Percentiles rank a stretch among this genome's conserved stretches.
Evolutionary conservation across 345 rosid species (phyloP).

Genomic region (Pugionium cornutum): DNA sequence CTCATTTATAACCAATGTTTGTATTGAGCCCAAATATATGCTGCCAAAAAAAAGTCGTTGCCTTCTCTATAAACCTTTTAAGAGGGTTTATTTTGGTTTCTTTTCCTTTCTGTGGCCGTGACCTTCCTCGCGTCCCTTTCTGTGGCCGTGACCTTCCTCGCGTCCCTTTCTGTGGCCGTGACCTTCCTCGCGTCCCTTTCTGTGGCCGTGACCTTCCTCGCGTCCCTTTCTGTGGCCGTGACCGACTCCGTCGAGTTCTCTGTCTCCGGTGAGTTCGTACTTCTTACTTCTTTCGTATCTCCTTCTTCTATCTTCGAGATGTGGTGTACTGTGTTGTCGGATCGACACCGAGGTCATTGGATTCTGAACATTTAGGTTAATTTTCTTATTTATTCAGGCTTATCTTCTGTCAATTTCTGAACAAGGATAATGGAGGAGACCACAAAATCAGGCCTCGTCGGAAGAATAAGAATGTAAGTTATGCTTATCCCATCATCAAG

Average conservation of each 20-base stretch:
- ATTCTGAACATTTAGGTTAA: neutral
- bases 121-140: neutral
- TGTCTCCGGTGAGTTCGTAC: conserved; percentile 16
- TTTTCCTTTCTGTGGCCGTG: neutral
- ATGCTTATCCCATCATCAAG: conserved; percentile 3
- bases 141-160: neutral
- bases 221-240: conserved; percentile 1
- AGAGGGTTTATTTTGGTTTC: conserved; percentile 2
- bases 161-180: conserved; percentile 1
- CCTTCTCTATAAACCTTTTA: neutral
- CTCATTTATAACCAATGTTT: neutral
- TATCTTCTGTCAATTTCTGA: conserved; percentile 10
- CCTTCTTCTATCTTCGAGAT: neutral
- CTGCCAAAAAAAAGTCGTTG: neutral
- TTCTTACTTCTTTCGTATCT: neutral
- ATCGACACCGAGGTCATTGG: neutral
- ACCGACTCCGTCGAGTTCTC: conserved; percentile 4
- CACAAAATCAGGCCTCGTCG: conserved; percentile 21
- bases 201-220: neutral
- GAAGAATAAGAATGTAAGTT: conserved; percentile 44
- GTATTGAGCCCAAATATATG: neutral
- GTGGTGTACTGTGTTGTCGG: neutral
- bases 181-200: neutral
- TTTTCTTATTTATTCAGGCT: neutral
- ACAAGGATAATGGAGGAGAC: conserved; percentile 37